phyloP scores from a whole-genome alignment of 1,139 yeast species.

The Pichia sp. region DNA sequence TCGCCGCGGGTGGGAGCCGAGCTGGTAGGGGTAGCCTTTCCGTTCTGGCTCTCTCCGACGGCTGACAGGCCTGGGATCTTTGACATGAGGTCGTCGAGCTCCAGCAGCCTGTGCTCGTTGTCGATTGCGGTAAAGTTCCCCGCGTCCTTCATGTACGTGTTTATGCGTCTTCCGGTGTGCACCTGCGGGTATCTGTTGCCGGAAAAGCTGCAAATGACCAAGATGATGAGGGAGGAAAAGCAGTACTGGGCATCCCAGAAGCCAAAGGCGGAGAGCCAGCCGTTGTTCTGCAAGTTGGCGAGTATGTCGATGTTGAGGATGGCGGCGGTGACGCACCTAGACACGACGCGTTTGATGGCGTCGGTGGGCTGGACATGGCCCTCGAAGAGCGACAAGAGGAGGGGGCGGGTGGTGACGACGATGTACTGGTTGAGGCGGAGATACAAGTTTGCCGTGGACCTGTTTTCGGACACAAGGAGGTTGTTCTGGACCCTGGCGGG shows the following conservation, averaged over 20 bases:
- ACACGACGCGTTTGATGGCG: constrained; percentile 36
- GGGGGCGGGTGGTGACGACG: constrained; percentile 42
- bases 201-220: constrained; percentile 38
- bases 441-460: constrained; percentile 40
- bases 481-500: constrained; percentile 22
- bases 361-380: constrained; percentile 33
- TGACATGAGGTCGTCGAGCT: constrained; percentile 24
- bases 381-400: constrained; percentile 39
- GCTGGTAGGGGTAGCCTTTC: background rate
- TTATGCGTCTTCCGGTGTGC: constrained; percentile 34
- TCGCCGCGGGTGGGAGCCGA: no score
- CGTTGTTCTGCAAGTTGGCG: constrained; percentile 34
- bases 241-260: constrained; percentile 50
- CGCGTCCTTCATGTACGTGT: constrained; percentile 39
- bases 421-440: constrained; percentile 45
- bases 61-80: constrained; percentile 11
- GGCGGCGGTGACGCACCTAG: constrained; percentile 40
- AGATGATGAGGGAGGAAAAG: constrained; percentile 36
- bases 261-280: constrained; percentile 41
- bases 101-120: constrained; percentile 31
- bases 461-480: constrained; percentile 27
- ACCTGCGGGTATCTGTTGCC: constrained; percentile 35
- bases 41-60: background rate
- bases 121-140: constrained; percentile 44
- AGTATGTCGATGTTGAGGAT: constrained; percentile 39